Evolutionary conservation across 2,329 filamentous ascomycete species (phyloP), one percentile per base, ranked within the genome.

Genomic region (Epichloe glyceriae): DNA sequence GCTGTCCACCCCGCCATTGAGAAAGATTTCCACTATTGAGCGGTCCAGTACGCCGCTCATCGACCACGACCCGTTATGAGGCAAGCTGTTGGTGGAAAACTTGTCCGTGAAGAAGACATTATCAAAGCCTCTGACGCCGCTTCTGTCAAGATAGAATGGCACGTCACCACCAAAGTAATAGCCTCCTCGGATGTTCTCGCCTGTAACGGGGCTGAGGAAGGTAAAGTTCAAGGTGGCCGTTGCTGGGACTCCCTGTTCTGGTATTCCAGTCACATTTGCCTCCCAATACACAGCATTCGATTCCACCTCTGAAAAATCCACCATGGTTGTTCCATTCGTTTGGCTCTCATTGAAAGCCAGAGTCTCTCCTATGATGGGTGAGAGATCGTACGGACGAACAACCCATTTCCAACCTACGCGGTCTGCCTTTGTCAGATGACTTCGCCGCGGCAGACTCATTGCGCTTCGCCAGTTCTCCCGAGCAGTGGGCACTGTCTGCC

Each of bases 201-300:
- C 60, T 0, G 60, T 58, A 1, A 38, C 17, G 0, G 61, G 58
- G 41, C 57, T 61, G 1, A 48, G 8, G 30, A 65, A 58, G 0
- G 58, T 62, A 30, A 67, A 64, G 41, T 64, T 62, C 33, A 67
- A 41, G 0, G 58, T 59, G 1, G 64, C 60, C 1, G 53, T 55
- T 3, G 56, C 42, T 0, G 56, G 19, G 0, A 62, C 44, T 2
- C 56, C 56, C 0, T 22, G 47, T 1, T 56, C 45, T 0, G 62
- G 59, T 6, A 65, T 55, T 0, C 62, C 66, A 10, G 73, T 75
- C 39, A 81, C 65, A 56, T 78, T 76, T 41, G 72, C 69, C 52
- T 78, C 71, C 57, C 80, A 73, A 59, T 74, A 76, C 12, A 83
- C 57, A 0, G 76, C 74, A 10, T 73, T 70, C 8, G 75, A 75